Base-by-base conservation (phyloP, 1,139 yeast genomes). In the Diutina mesorugosa region DNA sequence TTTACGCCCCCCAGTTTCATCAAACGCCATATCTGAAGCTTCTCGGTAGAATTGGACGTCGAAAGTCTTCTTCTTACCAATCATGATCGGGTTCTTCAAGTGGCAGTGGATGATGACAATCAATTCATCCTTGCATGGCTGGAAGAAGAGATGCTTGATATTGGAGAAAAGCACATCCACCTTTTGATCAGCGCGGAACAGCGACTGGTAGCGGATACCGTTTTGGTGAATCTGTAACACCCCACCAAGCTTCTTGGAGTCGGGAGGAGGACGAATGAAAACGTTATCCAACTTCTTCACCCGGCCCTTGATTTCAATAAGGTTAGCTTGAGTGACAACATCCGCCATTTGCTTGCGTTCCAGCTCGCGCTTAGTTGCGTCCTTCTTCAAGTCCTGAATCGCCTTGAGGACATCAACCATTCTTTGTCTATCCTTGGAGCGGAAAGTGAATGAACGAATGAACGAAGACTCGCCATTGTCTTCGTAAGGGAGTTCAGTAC, bases 31-130 rank as follows among this genome's bases (percentile, higher is more conserved):
- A 68, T 93, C 99, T 56, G 96, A 84, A 14, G 98, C 98, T 70
- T 93, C 99, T 63, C 98, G 80, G 73, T 91, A 93, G 68, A 93
- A 90, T 72, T 95, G 99, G 51, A 93, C 89, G 67, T 93, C 99
- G 70, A 85, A 87, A 0, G 97, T 90, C 73, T 95, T 93, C 73
- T 89, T 87, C 74, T 95, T 93, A 61, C 98, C 99, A 68, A 93
- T 87, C 84, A 93, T 86, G 59, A 95, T 85, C 26, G 99, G 99
- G 56, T 84, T 85, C 70, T 90, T 90, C 69, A 93, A 79, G 70
- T 91, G 96, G 67, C 93, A 86, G 70, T 93, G 99, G 61, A 93
- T 89, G 48, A 93, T 76, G 55, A 93, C 98, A 69, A 91, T 85
- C 68, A 95, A 76, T 71, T 93, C 99, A 63, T 95, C 96, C 66